Percentiles rank a stretch among this genome's conserved stretches.
Conservation (phyloP, 2,329 filamentous ascomycete species). For the Claviceps fusiformis region DNA sequence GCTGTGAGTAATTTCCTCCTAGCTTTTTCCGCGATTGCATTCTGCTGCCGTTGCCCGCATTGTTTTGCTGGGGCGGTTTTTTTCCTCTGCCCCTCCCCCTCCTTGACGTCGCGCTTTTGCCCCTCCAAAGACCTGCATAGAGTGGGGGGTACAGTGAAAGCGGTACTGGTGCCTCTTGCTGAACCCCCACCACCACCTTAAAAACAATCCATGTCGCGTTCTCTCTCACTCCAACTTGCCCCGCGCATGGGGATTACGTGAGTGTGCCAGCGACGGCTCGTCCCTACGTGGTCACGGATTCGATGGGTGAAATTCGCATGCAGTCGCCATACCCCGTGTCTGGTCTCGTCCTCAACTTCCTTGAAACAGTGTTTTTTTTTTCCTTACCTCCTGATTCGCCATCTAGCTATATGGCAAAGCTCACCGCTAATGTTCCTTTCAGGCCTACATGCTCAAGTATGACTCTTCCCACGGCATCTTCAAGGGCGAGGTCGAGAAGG, state of each 20-base stretch:
- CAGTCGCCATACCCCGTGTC: not conserved
- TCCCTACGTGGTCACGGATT: not conserved
- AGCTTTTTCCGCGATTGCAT: not conserved
- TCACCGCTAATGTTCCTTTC: not conserved
- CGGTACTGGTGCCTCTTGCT: not conserved
- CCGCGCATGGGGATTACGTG: not conserved
- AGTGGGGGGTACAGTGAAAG: not conserved
- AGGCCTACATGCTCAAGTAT: constrained; percentile 99
- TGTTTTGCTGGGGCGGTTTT: not conserved
- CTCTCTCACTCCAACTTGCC: not conserved
- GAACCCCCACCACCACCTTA: not conserved
- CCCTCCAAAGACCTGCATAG: constrained; percentile 5
- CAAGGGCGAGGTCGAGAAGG: constrained; percentile 76
- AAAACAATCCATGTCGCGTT: not conserved
- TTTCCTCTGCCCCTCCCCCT: constrained; percentile 8
- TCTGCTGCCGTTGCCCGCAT: not conserved
- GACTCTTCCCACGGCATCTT: constrained; percentile 94
- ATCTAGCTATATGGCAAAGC: not conserved
- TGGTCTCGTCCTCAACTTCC: not conserved
- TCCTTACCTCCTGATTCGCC: not conserved
- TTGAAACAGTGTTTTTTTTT: not conserved
- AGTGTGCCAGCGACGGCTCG: not conserved
- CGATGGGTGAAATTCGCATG: not conserved
- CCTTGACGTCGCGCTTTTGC: constrained; percentile 2
- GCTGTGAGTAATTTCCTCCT: constrained; percentile 54